These are phyloP conservation scores for Aspergillus coremiiformis DNA, from an alignment of 495 filamentous ascomycete species.

Conservation along the genomic window DNA sequence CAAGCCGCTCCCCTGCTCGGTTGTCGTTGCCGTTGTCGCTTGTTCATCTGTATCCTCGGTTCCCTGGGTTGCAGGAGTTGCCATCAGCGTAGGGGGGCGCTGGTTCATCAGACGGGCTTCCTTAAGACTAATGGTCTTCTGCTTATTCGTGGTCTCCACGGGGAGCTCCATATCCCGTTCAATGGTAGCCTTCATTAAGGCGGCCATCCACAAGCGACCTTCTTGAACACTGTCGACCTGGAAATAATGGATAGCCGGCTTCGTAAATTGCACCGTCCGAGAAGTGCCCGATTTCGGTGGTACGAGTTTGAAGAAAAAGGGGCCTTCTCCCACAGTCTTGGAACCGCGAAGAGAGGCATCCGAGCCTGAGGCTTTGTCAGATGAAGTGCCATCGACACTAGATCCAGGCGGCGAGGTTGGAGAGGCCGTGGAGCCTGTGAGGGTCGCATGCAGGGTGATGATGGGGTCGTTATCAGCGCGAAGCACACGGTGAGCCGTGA, in stretches of 20 bases:
- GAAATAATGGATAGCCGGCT: slow-evolving; percentile 94
- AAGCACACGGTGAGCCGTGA: slow-evolving; percentile 90
- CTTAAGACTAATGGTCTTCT: slow-evolving; percentile 81
- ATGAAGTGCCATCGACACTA: slow-evolving; percentile 42
- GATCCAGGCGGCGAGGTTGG: slow-evolving; percentile 61
- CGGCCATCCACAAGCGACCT: slow-evolving; percentile 96
- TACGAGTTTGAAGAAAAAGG: slow-evolving; percentile 98
- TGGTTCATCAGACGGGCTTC: slow-evolving; percentile 78
- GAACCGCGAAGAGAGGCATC: slow-evolving; percentile 20
- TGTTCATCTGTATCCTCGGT: slow-evolving; percentile 6
- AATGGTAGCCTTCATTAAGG: slow-evolving; percentile 98
- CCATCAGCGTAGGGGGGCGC: slow-evolving; percentile 81
- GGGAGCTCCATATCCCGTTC: slow-evolving; percentile 76
- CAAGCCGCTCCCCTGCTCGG: slow-evolving; percentile 24
- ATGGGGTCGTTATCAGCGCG: slow-evolving; percentile 90
- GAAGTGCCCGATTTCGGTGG: slow-evolving; percentile 83
- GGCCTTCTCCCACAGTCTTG: slow-evolving; percentile 39
- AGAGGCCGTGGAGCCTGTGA: slow-evolving; percentile 77
- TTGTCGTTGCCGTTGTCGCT: neutral
- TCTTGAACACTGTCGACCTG: slow-evolving; percentile 84
- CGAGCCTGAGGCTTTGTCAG: slow-evolving; percentile 19
- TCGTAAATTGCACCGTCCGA: slow-evolving; percentile 92
- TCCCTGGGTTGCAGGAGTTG: slow-evolving; percentile 17
- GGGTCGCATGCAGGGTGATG: slow-evolving; percentile 80
- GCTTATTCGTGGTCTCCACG: slow-evolving; percentile 86